Evolutionary conservation across 257 asterid genomes (phyloP), one percentile per base, ranked within the genome.

Genomic region (Solanum dulcamara): DNA sequence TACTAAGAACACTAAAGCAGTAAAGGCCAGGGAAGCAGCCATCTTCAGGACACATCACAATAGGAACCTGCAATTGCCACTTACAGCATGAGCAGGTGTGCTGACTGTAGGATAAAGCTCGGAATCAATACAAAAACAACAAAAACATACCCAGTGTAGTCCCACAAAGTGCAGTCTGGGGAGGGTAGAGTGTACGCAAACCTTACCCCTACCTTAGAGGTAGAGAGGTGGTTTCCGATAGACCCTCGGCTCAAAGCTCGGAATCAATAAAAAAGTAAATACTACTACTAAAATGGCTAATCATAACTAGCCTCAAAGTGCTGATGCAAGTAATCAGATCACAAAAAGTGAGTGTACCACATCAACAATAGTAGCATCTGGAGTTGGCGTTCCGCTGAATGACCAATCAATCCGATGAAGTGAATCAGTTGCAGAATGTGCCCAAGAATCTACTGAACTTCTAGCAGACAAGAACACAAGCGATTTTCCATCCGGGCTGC

Each of bases 11-110:
- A 71, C 90, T 91, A 14, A 87, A 87, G 85, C 88, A 89, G 86
- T 97, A 95, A 81, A 97, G 88, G 86, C 99, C 99, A 30, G 99
- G 99, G 90, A 97, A 97, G 85, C 93, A 84, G 85, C 94, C 98
- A 80, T 93, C 96, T 77, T 92, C 94, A 81, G 98, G 96, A 88
- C 95, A 92, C 94, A 87, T 89, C 75, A 93, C 92, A 14, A 93
- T 93, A 79, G 97, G 94, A 87, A 97, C 98, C 99, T 97, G 86
- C 60, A 88, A 64, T 72, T 72, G 81, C 55, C 81, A n/a, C 35
- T 72, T 40, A 3, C 13, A 72, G 81, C 81, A 72, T 72, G 81
- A 72, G 5, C 18, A 40, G 35, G 81, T 72, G 81, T n/a, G n/a
- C 35, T 40, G 81, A 72, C 55, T 40, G 55, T 28, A 48, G 44